Conservation (phyloP, 176 grass and related monocot genomes). For the Oryza punctata region DNA sequence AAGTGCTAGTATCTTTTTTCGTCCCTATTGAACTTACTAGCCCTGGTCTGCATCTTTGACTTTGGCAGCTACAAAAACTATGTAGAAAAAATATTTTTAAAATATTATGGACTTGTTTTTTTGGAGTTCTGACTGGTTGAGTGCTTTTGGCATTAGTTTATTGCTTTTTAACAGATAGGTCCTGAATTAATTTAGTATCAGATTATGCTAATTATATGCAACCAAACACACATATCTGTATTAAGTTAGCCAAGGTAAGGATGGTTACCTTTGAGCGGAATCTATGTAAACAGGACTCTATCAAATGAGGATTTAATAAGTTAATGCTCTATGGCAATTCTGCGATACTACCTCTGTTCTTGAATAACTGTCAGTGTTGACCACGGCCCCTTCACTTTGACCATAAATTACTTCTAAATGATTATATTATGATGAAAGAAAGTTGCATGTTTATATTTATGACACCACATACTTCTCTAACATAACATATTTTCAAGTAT, state of each 20-base stretch:
- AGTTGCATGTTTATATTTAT: no score
- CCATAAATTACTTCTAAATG: no score
- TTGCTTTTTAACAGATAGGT: not conserved
- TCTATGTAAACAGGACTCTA: not conserved
- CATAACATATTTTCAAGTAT: no score
- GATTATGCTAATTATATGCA: slow-evolving; percentile 3
- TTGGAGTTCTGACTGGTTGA: not conserved
- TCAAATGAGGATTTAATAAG: not conserved
- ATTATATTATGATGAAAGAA: no score
- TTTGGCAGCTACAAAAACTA: slow-evolving; percentile 18
- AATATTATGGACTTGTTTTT: not conserved
- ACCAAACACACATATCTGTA: not conserved
- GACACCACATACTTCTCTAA: no score
- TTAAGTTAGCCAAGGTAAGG: not conserved
- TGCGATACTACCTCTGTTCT: not conserved
- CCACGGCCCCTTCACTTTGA: no score
- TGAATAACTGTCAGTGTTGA: no score
- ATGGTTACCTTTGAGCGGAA: not conserved
- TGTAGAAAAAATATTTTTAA: not conserved
- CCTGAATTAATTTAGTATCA: slow-evolving; percentile 4
- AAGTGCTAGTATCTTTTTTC: slow-evolving; percentile 4
- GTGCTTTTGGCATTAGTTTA: not conserved
- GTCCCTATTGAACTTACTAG: not conserved
- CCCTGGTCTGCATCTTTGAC: not conserved
- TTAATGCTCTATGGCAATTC: not conserved